Percentiles rank a stretch among this genome's conserved stretches.
Conservation (phyloP, 2,329 filamentous ascomycete genomes). For the Colletotrichum sp. region DNA sequence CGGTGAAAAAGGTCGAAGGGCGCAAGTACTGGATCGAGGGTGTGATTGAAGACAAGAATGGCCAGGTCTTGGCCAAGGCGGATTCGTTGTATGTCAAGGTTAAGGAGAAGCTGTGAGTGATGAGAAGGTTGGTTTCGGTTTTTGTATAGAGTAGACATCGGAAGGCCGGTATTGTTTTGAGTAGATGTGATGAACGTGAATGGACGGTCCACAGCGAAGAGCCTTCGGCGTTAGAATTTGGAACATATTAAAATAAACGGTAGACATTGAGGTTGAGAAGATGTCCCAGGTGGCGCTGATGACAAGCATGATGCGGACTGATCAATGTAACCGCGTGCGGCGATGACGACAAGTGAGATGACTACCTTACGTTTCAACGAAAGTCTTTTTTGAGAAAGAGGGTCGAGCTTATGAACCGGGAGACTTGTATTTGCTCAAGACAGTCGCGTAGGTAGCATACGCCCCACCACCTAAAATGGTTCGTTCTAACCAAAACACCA, state of each 20-base stretch:
- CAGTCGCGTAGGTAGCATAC: background rate
- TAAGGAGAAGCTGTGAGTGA: conserved; percentile 15
- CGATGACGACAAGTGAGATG: background rate
- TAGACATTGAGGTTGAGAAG: background rate
- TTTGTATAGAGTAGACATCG: background rate
- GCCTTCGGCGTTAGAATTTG: background rate
- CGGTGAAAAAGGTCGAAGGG: conserved; percentile 33
- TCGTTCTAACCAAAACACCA: background rate
- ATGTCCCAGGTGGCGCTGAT: background rate
- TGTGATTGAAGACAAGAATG: conserved; percentile 33
- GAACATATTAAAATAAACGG: background rate
- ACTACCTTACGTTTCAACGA: background rate
- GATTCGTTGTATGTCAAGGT: conserved; percentile 17
- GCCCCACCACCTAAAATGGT: background rate
- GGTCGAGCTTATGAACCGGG: background rate
- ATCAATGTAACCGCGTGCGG: background rate
- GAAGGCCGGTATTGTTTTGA: background rate
- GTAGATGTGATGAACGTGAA: background rate
- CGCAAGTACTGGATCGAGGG: conserved; percentile 38
- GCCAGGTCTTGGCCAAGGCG: conserved; percentile 32
- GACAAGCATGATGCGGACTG: background rate
- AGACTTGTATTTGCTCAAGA: background rate
- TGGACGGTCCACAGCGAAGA: background rate
- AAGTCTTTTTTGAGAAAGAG: background rate
- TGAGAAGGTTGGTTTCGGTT: background rate